Evolutionary conservation across 345 rosid genomes (phyloP).

Genomic region (Boechera retrofracta): DNA sequence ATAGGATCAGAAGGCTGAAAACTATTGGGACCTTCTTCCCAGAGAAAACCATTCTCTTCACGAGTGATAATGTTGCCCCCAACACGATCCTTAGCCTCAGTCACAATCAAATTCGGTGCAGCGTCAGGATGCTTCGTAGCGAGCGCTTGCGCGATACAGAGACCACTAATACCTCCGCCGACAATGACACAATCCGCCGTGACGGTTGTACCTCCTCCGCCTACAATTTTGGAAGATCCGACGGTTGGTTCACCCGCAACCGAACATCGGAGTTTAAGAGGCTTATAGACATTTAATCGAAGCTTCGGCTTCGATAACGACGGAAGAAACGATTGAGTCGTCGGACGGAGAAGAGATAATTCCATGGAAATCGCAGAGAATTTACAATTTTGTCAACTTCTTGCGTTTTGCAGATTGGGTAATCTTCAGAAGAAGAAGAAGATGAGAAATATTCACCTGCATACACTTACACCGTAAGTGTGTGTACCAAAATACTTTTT

Average conservation of each 20-base stretch:
- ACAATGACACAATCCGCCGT: conserved; percentile 77
- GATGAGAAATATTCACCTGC: conserved; percentile 34
- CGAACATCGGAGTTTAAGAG: conserved; percentile 67
- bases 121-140: conserved; percentile 68
- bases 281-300: conserved; percentile 31
- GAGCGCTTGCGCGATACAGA: conserved; percentile 92
- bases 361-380: conserved; percentile 53
- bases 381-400: conserved; percentile 33
- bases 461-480: conserved; percentile 22
- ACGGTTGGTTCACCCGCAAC: conserved; percentile 64
- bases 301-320: conserved; percentile 40
- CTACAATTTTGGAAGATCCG: conserved; percentile 51
- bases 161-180: conserved; percentile 93
- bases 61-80: conserved; percentile 89
- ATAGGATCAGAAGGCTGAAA: conserved; percentile 96
- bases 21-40: conserved; percentile 99
- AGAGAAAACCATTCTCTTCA: conserved; percentile 82
- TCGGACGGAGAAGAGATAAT: conserved; percentile 53
- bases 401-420: conserved; percentile 34
- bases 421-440: conserved; percentile 26
- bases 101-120: conserved; percentile 75
- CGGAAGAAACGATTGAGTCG: conserved; percentile 48
- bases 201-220: conserved; percentile 44
- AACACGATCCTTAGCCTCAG: conserved; percentile 82
- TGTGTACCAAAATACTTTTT: not conserved